Evolutionary conservation across 2,329 filamentous ascomycete genomes (phyloP), one percentile per base, ranked within the genome.

Genomic region (Stagonosporopsis tanaceti): DNA sequence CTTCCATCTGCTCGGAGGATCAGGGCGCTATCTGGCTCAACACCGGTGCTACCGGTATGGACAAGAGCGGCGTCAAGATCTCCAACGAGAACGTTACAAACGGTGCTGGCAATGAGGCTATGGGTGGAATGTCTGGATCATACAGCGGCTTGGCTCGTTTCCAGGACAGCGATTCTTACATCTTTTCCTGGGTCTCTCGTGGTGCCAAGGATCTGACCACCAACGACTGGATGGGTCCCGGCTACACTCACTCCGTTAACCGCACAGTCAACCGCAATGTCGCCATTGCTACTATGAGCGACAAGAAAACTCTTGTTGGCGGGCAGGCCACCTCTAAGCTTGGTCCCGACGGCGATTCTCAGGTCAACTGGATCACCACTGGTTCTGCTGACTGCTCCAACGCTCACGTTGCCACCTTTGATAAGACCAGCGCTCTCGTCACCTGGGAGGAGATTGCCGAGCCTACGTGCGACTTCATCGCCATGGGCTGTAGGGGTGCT

Each of bases 11-110:
- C 64, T 82, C 85, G 17, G 85, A 87, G 64, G 86, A 88, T 61
- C 85, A 88, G 68, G 86, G 85, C 22, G 83, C 81, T 39, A 85
- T 88, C 73, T 88, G 85, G 85, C 77, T 88, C 46, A 88, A 88
- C 77, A 87, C 85, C 22, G 79, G 83, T 53, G 82, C 80, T 2
- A 83, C 84, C 64, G 81, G 81, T 25, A 88, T 88, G 86, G 79
- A 80, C 39, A 88, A 87, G 84, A 66, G 58, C 54, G 84, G 84
- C 28, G 78, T 84, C 64, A 88, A 88, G 75, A 79, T 88, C 58
- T 85, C 85, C 55, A 87, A 87, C 71, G 85, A 88, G 71, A 84
- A 86, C 62, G 82, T 81, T 22, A 86, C 83, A 59, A 87, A 88
- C 66, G 85, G 85, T 37, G 84, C 72, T 6, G 80, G 78, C 38